Conservation (phyloP, 192 early-diverging fungal species). For the Gonapodya sp. region DNA sequence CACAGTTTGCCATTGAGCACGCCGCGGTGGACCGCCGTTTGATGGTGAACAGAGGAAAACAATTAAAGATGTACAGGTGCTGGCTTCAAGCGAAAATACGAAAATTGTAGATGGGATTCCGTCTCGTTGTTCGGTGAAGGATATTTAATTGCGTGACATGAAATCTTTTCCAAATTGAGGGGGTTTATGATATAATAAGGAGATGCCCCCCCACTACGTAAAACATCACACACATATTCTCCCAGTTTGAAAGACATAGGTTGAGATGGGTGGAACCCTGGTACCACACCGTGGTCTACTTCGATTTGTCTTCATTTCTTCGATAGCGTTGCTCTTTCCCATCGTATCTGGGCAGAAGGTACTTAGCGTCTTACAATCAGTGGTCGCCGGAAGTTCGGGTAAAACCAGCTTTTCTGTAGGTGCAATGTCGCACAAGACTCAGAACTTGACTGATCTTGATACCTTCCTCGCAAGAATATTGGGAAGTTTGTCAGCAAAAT, state of each 20-base stretch:
- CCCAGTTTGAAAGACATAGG: no score
- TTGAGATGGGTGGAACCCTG: no score
- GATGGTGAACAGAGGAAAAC: slow-evolving; percentile 79
- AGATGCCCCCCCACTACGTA: no score
- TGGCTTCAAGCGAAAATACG: slow-evolving; percentile 97
- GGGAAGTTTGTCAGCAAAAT: slow-evolving; percentile 2
- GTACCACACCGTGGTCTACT: no score
- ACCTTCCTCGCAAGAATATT: background rate
- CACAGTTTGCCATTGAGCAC: slow-evolving; percentile 66
- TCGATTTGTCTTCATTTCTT: no score
- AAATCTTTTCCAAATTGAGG: no score
- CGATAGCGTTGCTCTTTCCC: no score
- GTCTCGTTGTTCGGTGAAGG: no score
- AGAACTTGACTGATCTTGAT: background rate
- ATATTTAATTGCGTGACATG: no score
- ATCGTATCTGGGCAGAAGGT: background rate
- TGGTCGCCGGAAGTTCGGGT: background rate
- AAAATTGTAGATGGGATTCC: slow-evolving; percentile 28
- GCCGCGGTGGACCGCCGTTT: slow-evolving; percentile 86
- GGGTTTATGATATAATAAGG: no score
- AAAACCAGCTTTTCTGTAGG: background rate
- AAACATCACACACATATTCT: no score
- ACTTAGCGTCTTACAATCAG: background rate
- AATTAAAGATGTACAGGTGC: slow-evolving; percentile 94
- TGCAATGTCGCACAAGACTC: background rate